phyloP scores from a whole-genome alignment of 2,329 filamentous ascomycete genomes.

The Pseudogymnoascus sp. region DNA sequence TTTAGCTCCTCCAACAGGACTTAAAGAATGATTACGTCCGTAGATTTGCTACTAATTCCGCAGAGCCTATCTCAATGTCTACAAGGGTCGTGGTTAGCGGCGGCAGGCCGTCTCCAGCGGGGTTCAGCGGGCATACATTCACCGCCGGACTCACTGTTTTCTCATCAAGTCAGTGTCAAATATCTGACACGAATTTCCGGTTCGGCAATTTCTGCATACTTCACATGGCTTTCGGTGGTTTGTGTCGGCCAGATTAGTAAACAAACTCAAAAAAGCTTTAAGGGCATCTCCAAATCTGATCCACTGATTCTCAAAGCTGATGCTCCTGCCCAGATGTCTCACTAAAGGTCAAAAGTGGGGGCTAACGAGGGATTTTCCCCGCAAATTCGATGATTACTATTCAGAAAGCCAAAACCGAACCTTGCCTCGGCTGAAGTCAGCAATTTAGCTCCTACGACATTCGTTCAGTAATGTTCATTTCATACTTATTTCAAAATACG shows the following conservation, averaged over 20 bases:
- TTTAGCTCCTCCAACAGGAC: neutral
- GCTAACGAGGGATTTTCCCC: neutral
- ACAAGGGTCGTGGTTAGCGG: neutral
- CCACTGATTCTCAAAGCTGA: neutral
- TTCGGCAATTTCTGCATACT: too few relatives aligned
- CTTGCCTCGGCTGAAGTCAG: neutral
- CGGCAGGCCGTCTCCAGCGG: neutral
- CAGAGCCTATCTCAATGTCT: neutral
- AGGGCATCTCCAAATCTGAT: neutral
- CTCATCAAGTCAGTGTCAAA: neutral
- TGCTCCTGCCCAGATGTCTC: neutral
- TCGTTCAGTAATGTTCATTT: neutral
- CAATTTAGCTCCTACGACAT: neutral
- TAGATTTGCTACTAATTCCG: neutral
- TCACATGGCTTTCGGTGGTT: neutral
- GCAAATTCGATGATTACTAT: neutral
- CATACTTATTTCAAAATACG: neutral
- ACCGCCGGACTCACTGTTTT: neutral
- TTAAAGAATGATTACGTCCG: neutral
- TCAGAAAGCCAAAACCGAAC: neutral
- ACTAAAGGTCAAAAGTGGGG: neutral
- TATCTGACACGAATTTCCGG: too few relatives aligned
- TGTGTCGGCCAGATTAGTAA: neutral
- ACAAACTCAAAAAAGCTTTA: neutral
- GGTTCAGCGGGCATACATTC: neutral